Percentiles rank a stretch among this genome's conserved stretches.
These are phyloP conservation scores for Stereum hirsutum DNA, from an alignment of 1,284 basidiomycete genomes.

Conservation along the genomic window DNA sequence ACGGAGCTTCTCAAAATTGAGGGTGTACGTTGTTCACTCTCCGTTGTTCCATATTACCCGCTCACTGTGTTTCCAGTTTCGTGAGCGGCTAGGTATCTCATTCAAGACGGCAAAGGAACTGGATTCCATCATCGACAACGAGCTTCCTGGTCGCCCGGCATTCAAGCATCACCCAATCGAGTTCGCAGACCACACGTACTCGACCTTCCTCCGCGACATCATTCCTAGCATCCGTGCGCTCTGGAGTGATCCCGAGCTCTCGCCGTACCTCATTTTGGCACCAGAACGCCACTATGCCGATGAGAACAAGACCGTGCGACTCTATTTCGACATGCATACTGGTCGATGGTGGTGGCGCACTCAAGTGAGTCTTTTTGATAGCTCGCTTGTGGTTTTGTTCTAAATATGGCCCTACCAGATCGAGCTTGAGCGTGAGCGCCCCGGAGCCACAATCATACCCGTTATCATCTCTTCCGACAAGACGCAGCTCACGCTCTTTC, in stretches of 20 bases:
- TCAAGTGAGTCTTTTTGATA: conserved; percentile 2
- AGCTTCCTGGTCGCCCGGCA: background rate
- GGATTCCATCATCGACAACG: background rate
- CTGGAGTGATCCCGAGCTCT: background rate
- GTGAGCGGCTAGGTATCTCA: background rate
- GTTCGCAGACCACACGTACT: background rate
- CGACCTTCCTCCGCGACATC: background rate
- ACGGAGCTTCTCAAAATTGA: conserved; percentile 13
- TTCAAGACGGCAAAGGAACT: background rate
- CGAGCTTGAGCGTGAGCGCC: background rate
- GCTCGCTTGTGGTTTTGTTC: no score
- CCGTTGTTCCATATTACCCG: no score
- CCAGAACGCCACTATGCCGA: background rate
- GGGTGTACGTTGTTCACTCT: conserved; percentile 11
- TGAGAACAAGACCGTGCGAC: background rate
- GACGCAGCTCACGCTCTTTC: conserved; percentile 1
- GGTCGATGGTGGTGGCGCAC: conserved; percentile 5
- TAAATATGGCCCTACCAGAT: background rate
- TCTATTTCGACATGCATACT: conserved; percentile 5
- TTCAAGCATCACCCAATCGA: background rate
- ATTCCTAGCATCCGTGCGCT: background rate
- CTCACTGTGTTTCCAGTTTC: no score
- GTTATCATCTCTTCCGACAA: conserved; percentile 3
- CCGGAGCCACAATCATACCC: background rate
- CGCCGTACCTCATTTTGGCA: background rate